phyloP scores from a whole-genome alignment of 495 filamentous ascomycete species.

The Trypethelium eluteriae region DNA sequence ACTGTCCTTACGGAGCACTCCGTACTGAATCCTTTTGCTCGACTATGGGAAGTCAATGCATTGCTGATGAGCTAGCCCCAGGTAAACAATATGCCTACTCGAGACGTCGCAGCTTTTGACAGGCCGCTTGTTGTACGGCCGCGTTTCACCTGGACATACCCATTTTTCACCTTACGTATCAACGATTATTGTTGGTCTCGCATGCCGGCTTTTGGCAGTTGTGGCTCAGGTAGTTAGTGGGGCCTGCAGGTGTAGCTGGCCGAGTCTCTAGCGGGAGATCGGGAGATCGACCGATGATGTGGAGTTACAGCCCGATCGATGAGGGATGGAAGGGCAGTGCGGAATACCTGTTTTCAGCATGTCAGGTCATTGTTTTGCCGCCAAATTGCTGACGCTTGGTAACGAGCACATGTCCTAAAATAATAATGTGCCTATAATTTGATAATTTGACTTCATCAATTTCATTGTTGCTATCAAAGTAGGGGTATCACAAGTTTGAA shows the following conservation, averaged over 20 bases:
- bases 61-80: no score
- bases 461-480: conserved; percentile 2
- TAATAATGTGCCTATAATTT: no score
- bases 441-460: no score
- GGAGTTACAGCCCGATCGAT: conserved; percentile 2
- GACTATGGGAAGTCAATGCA: no score
- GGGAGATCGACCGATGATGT: conserved; percentile 11
- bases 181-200: neutral
- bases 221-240: neutral
- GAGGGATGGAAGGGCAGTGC: neutral
- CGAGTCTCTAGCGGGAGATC: neutral
- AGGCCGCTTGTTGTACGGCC: no score
- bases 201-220: neutral
- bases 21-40: no score
- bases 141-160: no score
- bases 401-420: neutral
- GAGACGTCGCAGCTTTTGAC: no score
- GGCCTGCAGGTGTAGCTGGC: neutral
- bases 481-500: neutral
- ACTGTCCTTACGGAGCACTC: no score
- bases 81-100: no score
- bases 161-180: no score
- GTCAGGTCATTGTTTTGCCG: neutral
- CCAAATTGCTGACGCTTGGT: neutral
- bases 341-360: neutral